phyloP scores from a whole-genome alignment of 805 yeast species.

The Ogataea nitratoaversa region DNA sequence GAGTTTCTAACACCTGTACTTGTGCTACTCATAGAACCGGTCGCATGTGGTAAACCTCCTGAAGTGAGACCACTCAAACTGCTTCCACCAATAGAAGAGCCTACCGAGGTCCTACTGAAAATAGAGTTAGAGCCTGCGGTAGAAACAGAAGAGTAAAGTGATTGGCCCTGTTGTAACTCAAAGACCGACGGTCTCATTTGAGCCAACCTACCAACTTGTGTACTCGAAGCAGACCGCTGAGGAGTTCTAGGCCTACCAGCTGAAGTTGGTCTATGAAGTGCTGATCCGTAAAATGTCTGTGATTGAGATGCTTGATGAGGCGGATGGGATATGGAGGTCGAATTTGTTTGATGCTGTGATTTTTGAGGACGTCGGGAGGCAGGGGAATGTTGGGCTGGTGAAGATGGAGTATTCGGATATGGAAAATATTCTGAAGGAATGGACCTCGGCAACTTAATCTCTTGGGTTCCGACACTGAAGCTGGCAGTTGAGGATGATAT shows the following conservation, averaged over 20 bases:
- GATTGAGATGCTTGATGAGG: not conserved
- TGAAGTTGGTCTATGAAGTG: not conserved
- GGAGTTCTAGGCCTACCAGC: not conserved
- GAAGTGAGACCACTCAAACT: constrained; percentile 2
- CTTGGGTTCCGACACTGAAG: constrained; percentile 6
- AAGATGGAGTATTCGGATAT: not conserved
- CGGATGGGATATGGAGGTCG: no score
- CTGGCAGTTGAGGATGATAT: constrained; percentile 4
- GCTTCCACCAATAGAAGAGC: constrained; percentile 16
- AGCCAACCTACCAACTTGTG: not conserved
- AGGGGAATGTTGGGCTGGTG: not conserved
- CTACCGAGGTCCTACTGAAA: constrained; percentile 22
- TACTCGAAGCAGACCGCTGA: not conserved
- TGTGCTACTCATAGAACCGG: not conserved
- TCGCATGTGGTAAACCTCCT: constrained; percentile 3
- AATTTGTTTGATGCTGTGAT: no score
- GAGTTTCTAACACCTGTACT: constrained; percentile 26
- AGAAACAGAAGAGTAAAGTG: constrained; percentile 20
- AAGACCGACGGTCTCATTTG: constrained; percentile 17
- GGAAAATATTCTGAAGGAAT: constrained; percentile 17
- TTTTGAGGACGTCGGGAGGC: not conserved
- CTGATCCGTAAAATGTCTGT: not conserved
- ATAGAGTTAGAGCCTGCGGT: constrained; percentile 22
- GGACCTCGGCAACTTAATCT: constrained; percentile 16
- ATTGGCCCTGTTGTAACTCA: constrained; percentile 14